Evolutionary conservation across 2,329 filamentous ascomycete genomes (phyloP).

Genomic region (Ophiocordyceps camponoti-floridani): DNA sequence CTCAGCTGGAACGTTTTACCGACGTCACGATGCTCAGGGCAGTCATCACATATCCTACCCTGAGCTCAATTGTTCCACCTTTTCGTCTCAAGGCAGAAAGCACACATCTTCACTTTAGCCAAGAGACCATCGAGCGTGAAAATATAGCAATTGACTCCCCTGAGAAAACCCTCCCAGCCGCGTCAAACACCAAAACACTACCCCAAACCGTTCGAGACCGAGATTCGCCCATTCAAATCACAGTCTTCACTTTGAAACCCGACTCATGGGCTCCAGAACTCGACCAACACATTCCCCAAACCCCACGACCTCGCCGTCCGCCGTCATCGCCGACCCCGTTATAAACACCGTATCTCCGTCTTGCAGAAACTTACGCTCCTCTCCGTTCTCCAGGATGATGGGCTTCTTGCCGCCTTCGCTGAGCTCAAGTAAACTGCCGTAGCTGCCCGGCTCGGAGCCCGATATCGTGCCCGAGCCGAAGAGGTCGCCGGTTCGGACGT

Average conservation of each 20-base stretch:
- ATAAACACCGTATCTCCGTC: slow-evolving; percentile 57
- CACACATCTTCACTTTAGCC: too few species aligned
- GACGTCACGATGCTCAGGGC: too few species aligned
- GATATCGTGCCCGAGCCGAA: slow-evolving; percentile 63
- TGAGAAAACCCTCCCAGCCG: too few species aligned
- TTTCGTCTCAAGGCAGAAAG: too few species aligned
- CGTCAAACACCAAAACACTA: too few species aligned
- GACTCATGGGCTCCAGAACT: neutral
- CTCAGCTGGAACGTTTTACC: too few species aligned
- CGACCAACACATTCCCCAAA: slow-evolving; percentile 1
- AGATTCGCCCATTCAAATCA: too few species aligned
- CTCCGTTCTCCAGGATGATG: slow-evolving; percentile 43
- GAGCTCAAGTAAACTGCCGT: slow-evolving; percentile 57
- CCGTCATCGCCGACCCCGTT: slow-evolving; percentile 33
- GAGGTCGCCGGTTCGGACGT: slow-evolving; percentile 55
- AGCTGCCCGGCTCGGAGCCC: slow-evolving; percentile 42
- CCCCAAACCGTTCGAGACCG: too few species aligned
- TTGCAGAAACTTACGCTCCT: slow-evolving; percentile 51
- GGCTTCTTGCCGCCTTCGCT: slow-evolving; percentile 49
- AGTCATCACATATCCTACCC: too few species aligned
- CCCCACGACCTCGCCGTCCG: neutral
- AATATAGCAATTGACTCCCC: too few species aligned
- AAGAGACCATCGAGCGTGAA: too few species aligned
- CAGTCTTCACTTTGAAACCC: neutral
- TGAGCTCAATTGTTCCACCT: too few species aligned